Evolutionary conservation across 345 rosid species (phyloP).

Genomic region (Carallia brachiata): DNA sequence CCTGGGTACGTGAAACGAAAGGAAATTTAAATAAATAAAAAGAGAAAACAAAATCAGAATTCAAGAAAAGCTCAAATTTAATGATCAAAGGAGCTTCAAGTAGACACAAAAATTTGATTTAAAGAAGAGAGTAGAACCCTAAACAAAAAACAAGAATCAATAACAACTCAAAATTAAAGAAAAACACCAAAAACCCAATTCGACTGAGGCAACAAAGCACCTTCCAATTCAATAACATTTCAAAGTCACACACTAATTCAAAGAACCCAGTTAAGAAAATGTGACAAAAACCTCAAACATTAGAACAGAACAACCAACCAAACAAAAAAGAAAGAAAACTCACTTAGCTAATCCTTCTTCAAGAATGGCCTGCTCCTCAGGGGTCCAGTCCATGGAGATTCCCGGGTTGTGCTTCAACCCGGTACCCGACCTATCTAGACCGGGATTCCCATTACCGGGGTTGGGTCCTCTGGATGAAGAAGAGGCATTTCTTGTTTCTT

Average conservation of each 20-base stretch:
- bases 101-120: no score
- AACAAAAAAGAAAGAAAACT: constrained; percentile 16
- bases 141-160: no score
- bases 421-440: constrained; percentile 28
- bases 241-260: not conserved
- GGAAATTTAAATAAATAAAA: not conserved
- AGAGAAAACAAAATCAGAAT: not conserved
- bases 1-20: no score
- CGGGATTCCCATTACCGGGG: constrained; percentile 26
- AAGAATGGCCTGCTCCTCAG: constrained; percentile 52
- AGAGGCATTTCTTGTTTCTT: constrained; percentile 27
- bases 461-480: constrained; percentile 38
- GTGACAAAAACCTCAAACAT: constrained; percentile 1
- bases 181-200: not conserved
- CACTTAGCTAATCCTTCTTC: constrained; percentile 48
- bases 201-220: not conserved
- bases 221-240: not conserved
- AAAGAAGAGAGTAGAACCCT: no score
- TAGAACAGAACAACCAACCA: not conserved
- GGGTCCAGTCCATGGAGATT: constrained; percentile 53
- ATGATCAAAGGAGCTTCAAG: not conserved
- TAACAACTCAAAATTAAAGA: not conserved
- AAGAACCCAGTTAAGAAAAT: constrained; percentile 3
- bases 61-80: not conserved
- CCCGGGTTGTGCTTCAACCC: constrained; percentile 60